Conservation (phyloP, 441 rosid genomes). For the Adansonia gregorii region DNA sequence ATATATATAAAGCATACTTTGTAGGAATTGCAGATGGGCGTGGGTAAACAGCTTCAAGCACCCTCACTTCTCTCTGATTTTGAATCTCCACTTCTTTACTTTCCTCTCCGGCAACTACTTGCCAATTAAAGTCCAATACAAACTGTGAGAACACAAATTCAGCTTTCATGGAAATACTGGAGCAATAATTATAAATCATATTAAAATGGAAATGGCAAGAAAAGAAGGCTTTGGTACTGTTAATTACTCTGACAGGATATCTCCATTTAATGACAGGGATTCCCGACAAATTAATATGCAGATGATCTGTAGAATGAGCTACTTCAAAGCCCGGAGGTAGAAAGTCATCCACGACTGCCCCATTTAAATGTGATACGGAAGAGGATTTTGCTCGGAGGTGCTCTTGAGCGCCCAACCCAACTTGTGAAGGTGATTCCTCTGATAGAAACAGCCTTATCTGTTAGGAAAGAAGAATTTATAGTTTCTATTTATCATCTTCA, state of each 20-base stretch:
- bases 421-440: constrained; percentile 91
- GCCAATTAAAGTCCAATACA: constrained; percentile 52
- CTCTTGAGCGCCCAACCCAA: constrained; percentile 79
- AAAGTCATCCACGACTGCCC: constrained; percentile 56
- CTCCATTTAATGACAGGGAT: constrained; percentile 77
- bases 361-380: constrained; percentile 56
- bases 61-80: constrained; percentile 72
- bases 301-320: constrained; percentile 49
- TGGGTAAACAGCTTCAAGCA: constrained; percentile 87
- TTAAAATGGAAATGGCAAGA: constrained; percentile 1
- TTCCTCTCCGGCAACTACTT: constrained; percentile 85
- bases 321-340: constrained; percentile 95
- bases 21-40: constrained; percentile 76
- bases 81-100: constrained; percentile 65
- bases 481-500: constrained; percentile 5
- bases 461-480: constrained; percentile 32
- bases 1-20: constrained; percentile 42
- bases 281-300: constrained; percentile 63
- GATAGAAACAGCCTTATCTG: constrained; percentile 85
- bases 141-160: constrained; percentile 50
- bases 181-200: constrained; percentile 24
- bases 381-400: constrained; percentile 92
- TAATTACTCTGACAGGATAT: constrained; percentile 59
- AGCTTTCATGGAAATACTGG: constrained; percentile 31
- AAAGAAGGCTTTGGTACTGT: constrained; percentile 9